Conservation (phyloP, 2,329 filamentous ascomycete genomes). For the Alternaria angustiovoidea region DNA sequence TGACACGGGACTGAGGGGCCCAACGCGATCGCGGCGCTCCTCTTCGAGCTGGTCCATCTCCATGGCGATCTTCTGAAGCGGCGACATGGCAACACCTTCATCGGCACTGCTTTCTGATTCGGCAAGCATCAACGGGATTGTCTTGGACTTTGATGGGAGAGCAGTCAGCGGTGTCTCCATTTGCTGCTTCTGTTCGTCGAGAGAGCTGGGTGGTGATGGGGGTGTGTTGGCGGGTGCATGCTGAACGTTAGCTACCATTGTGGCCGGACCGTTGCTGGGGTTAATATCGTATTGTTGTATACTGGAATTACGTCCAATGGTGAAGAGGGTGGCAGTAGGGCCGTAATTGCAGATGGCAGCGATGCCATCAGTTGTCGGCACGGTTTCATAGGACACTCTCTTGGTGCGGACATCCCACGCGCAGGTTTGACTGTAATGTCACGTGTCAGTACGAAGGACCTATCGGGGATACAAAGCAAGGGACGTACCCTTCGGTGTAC, state of each 20-base stretch:
- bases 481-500: constrained; percentile 83
- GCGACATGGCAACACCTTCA: constrained; percentile 68
- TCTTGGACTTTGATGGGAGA: constrained; percentile 35
- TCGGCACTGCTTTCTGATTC: constrained; percentile 75
- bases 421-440: constrained; percentile 72
- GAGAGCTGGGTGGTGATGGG: constrained; percentile 81
- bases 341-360: constrained; percentile 87
- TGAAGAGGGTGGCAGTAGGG: constrained; percentile 90
- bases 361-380: constrained; percentile 84
- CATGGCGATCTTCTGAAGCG: constrained; percentile 76
- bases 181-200: constrained; percentile 71
- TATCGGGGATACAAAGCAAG: constrained; percentile 11
- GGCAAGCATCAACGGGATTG: constrained; percentile 45
- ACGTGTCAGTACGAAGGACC: constrained; percentile 30
- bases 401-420: constrained; percentile 99
- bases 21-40: constrained; percentile 68
- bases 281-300: constrained; percentile 97
- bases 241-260: constrained; percentile 86
- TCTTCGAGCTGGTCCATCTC: constrained; percentile 72
- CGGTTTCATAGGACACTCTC: constrained; percentile 86
- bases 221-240: constrained; percentile 81
- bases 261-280: constrained; percentile 65
- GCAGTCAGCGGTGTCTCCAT: constrained; percentile 42
- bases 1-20: constrained; percentile 72
- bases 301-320: constrained; percentile 83